These are phyloP conservation scores for Aspergillus steynii DNA, from an alignment of 495 filamentous ascomycete species.

Conservation along the genomic window DNA sequence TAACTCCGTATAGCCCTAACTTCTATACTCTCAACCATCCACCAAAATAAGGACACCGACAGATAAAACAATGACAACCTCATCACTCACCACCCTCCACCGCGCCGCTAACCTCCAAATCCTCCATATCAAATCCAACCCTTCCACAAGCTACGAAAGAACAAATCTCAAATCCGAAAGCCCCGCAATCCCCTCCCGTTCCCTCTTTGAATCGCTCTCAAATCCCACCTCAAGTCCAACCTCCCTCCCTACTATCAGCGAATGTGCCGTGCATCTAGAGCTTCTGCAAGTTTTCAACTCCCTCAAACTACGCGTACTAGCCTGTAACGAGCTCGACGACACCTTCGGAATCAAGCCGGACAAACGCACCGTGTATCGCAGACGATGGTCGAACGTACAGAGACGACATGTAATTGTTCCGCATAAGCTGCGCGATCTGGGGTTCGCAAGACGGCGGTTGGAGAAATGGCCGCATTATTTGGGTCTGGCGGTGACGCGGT, in stretches of 20 bases:
- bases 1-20: no score
- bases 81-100: background rate
- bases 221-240: background rate
- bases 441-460: conserved; percentile 9
- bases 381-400: background rate
- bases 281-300: conserved; percentile 32
- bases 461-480: conserved; percentile 24
- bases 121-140: no score
- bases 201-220: conserved; percentile 4
- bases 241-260: conserved; percentile 20
- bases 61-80: background rate
- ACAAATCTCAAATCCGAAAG: background rate
- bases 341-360: conserved; percentile 9
- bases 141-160: no score
- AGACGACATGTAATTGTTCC: background rate
- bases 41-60: no score
- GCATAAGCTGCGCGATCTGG: conserved; percentile 13
- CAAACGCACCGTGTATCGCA: conserved; percentile 13
- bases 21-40: no score
- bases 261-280: conserved; percentile 38
- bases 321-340: conserved; percentile 6
- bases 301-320: conserved; percentile 17
- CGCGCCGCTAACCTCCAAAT: no score
- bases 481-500: conserved; percentile 19
- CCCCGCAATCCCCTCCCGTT: conserved; percentile 1